Base-by-base conservation (phyloP, 306 rosid genomes). In the Amphicarpaea edgeworthii region DNA sequence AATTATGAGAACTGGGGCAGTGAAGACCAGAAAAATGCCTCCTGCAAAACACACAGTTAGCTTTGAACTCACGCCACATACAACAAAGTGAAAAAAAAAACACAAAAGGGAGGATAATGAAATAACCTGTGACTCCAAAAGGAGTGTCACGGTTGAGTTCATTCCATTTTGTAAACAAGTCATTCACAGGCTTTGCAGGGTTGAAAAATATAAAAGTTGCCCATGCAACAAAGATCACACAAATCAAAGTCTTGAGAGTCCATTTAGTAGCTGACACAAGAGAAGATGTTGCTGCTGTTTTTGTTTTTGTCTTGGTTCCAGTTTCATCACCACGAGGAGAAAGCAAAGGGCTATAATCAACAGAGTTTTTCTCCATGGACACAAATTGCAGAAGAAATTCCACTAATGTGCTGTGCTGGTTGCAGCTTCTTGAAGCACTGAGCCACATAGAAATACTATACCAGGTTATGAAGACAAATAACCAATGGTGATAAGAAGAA, bases 101-200 rank as follows among this genome's bases (percentile, higher is more conserved):
- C 16, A 47, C 59, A 23, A 34, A 62, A 30, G 6, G 37, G 37
- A 5, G 5, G 7, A 30, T 30, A 30, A 30, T 30, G 4, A 30
- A 87, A 73, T 14, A 51, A 90, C 98, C 98, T 80, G 96, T 83
- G 50, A 73, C 21, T 72, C 93, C 98, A 34, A 88, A 86, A 62
- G 80, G 60, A 76, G 82, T 70, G 37, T 70, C 83, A 3, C 14
- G 3, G 62, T 84, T 84, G 43, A 82, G 63, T 3, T 4, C 34
- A 19, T 73, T 19, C 86, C 79, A 86, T 54, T 69, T 73, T 7
- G 30, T 0, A 17, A 81, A 66, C 51, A 85, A 32, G 1, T 64
- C 32, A 14, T 9, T 43, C 19, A 76, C 80, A 57, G 79, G 80
- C 3, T 83, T 67, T 4, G 88, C 30, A 3, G 97, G 98, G 19